These are phyloP conservation scores for Lagenidium sp. DNA, from an alignment of 352 stramenopile genomes.

Conservation along the genomic window DNA sequence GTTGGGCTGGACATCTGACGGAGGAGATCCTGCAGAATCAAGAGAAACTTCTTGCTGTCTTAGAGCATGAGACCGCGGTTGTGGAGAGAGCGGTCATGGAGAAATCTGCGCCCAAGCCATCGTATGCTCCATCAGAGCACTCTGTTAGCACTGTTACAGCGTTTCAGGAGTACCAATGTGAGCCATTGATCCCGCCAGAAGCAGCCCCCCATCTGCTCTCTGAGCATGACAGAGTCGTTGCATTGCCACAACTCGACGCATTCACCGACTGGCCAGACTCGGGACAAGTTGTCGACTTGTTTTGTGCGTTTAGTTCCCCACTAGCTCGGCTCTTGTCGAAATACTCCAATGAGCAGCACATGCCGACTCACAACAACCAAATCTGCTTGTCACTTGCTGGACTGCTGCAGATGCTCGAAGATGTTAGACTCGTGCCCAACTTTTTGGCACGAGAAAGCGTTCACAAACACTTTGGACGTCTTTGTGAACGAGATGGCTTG, in stretches of 20 bases:
- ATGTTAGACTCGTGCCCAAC: constrained; percentile 46
- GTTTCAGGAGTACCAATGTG: constrained; percentile 58
- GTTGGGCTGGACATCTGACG: constrained; percentile 53
- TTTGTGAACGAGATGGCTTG: constrained; percentile 22
- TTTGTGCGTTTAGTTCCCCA: constrained; percentile 37
- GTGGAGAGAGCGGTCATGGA: constrained; percentile 74
- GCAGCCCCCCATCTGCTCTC: neutral
- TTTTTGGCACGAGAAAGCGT: constrained; percentile 46
- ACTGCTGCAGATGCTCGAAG: constrained; percentile 39
- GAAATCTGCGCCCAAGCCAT: constrained; percentile 64
- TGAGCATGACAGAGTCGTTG: neutral
- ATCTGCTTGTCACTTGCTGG: constrained; percentile 28
- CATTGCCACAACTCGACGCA: neutral
- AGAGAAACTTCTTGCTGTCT: constrained; percentile 63
- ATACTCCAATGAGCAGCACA: constrained; percentile 40
- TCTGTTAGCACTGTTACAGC: constrained; percentile 15
- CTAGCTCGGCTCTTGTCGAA: constrained; percentile 43
- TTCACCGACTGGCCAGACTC: constrained; percentile 25
- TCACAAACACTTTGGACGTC: constrained; percentile 31
- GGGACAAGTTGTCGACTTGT: constrained; percentile 53
- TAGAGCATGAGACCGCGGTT: constrained; percentile 72
- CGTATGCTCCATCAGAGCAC: constrained; percentile 30
- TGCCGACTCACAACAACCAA: constrained; percentile 27
- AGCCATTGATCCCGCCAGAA: constrained; percentile 41
- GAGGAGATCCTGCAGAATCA: constrained; percentile 81